Evolutionary conservation across 2,329 filamentous ascomycete species (phyloP), one percentile per base, ranked within the genome.

Genomic region (Sclerotinia trifoliorum): DNA sequence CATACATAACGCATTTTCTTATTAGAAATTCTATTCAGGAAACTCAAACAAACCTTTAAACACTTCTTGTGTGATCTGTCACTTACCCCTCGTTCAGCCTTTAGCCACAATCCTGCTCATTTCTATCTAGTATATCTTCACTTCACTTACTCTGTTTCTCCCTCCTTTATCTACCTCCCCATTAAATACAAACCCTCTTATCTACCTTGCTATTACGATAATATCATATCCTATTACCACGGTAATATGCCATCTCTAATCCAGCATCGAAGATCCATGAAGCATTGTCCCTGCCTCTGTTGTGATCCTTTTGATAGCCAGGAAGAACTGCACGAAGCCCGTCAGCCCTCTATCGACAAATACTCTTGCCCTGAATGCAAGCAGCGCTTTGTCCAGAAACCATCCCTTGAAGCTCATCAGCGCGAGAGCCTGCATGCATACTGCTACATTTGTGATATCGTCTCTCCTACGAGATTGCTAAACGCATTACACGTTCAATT

Each of bases 321-420:
- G 54, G 56, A 67, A 67, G 66, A 46, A 60, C 58, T 71, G 39
- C 52, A 65, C 58, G 70, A 71, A 70, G 68, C 68, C 68, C 58
- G 29, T 6, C 66, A 68, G 65, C 32, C 70, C 13, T 62, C 70
- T 19, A 62, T 69, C 61, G 46, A 65, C 49, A 68, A 60, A 68
- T 65, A 68, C 60, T 55, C 67, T 17, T 71, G 68, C 65, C 65
- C 65, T 51, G 56, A 71, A 63, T 71, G 65, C 70, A 69, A 58
- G 29, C 58, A 26, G 55, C 54, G 49, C 61, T 71, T 69, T 61
- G 32, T 48, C 65, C 46, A 62, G n/a, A 69, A 68, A 57, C 32
- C 26, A 70, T 68, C 67, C 42, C 67, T 69, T 29, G 65, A 70
- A 69, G 65, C 67, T 26, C 64, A 69, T 51, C 64, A 70, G 55